A percentile compares a stretch with the other conserved stretches of the same genome.
Evolutionary conservation across 192 early-diverging fungal genomes (phyloP).

Genomic region (Allomyces arbusculus): DNA sequence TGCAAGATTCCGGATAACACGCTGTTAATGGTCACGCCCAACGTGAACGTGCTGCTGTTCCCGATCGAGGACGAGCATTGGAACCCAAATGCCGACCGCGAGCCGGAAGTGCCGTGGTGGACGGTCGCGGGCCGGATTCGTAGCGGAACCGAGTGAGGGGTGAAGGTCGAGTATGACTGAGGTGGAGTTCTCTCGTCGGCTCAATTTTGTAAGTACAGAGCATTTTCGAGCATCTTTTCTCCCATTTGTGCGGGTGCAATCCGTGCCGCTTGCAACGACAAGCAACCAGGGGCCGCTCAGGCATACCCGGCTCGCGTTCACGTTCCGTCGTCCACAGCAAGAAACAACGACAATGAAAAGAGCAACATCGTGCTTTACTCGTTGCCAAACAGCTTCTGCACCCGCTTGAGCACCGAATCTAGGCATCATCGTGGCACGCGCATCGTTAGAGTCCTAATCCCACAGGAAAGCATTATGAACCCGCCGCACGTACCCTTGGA

Average conservation of each 20-base stretch:
- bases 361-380: not conserved
- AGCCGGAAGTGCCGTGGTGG: not conserved
- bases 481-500: conserved; percentile 14
- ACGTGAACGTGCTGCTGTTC: conserved; percentile 48
- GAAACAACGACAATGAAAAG: too few relatives aligned
- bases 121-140: not conserved
- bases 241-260: too few relatives aligned
- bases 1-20: conserved; percentile 56
- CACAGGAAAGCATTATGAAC: too few relatives aligned
- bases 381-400: not conserved
- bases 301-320: too few relatives aligned
- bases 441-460: not conserved
- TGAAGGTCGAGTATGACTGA: too few relatives aligned
- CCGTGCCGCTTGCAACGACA: too few relatives aligned
- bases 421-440: not conserved
- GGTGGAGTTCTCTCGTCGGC: too few relatives aligned
- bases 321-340: too few relatives aligned
- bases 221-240: too few relatives aligned
- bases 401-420: not conserved
- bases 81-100: conserved; percentile 8
- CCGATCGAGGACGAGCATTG: conserved; percentile 51
- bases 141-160: too few relatives aligned
- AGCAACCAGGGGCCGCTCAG: too few relatives aligned
- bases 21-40: conserved; percentile 50
- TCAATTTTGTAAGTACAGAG: too few relatives aligned